Percentiles rank a stretch among this genome's conserved stretches.
These are phyloP conservation scores for Saccharomycopsis phalli DNA, from an alignment of 1,139 yeast genomes.

Conservation along the genomic window DNA sequence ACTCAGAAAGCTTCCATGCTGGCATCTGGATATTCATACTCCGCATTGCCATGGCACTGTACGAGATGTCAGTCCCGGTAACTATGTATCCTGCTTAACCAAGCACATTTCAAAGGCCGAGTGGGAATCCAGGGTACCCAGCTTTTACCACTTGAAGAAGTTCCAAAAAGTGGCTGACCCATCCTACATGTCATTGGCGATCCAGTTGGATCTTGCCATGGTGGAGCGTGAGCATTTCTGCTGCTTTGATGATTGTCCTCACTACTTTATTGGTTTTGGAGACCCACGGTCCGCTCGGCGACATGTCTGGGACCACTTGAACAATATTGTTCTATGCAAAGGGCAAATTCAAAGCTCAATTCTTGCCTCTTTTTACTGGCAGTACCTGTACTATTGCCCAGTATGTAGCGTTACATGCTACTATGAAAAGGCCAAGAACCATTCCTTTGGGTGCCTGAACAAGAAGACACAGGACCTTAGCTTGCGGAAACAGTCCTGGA, in stretches of 20 bases:
- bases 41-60: neutral
- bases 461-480: no score
- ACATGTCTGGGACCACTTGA: slow-evolving; percentile 15
- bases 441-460: neutral
- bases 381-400: neutral
- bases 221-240: slow-evolving; percentile 11
- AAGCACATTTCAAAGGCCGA: neutral
- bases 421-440: neutral
- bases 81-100: neutral
- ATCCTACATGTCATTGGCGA: slow-evolving; percentile 10
- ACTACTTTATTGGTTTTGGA: slow-evolving; percentile 15
- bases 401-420: neutral
- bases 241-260: slow-evolving; percentile 16
- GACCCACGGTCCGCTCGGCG: slow-evolving; percentile 16
- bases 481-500: no score
- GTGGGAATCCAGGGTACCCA: neutral
- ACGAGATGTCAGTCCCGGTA: neutral
- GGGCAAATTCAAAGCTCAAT: neutral
- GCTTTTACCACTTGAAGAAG: neutral
- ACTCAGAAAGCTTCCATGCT: neutral
- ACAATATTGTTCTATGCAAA: neutral
- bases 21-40: neutral
- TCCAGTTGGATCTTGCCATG: slow-evolving; percentile 9
- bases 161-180: neutral
- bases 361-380: neutral